Evolutionary conservation across 176 grass and related monocot species (phyloP).

Genomic region (Hyparrhenia diplandra): DNA sequence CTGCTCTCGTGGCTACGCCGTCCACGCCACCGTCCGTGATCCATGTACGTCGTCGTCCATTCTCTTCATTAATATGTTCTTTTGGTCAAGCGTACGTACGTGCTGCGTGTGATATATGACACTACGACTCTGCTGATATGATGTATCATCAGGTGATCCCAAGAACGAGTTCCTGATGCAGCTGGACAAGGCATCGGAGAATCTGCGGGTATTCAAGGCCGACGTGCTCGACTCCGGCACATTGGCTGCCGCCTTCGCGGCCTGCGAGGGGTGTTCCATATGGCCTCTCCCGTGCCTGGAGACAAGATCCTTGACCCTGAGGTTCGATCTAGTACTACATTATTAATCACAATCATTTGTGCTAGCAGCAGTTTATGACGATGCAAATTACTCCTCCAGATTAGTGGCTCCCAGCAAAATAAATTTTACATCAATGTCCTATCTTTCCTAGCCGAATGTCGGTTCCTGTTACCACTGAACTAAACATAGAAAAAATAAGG

Average conservation of each 20-base stretch:
- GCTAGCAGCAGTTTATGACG: no score
- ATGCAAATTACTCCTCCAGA: no score
- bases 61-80: no score
- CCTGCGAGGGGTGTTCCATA: constrained; percentile 54
- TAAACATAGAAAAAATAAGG: no score
- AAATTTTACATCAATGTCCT: not conserved
- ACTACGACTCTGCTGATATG: no score
- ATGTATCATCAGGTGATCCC: not conserved
- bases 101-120: not conserved
- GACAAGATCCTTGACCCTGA: constrained; percentile 3
- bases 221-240: not conserved
- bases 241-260: constrained; percentile 22
- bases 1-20: constrained; percentile 55
- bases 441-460: no score
- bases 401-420: not conserved
- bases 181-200: constrained; percentile 1
- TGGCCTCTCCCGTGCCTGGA: constrained; percentile 36
- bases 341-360: not conserved
- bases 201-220: not conserved
- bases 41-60: not conserved
- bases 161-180: constrained; percentile 1
- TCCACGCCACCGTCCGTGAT: constrained; percentile 47
- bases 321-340: not conserved
- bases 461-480: no score
- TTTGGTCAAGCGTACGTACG: not conserved